Evolutionary conservation across 176 grass and related monocot genomes (phyloP), one percentile per base, ranked within the genome.

Genomic region (bread wheat (Triticum aestivum)): DNA sequence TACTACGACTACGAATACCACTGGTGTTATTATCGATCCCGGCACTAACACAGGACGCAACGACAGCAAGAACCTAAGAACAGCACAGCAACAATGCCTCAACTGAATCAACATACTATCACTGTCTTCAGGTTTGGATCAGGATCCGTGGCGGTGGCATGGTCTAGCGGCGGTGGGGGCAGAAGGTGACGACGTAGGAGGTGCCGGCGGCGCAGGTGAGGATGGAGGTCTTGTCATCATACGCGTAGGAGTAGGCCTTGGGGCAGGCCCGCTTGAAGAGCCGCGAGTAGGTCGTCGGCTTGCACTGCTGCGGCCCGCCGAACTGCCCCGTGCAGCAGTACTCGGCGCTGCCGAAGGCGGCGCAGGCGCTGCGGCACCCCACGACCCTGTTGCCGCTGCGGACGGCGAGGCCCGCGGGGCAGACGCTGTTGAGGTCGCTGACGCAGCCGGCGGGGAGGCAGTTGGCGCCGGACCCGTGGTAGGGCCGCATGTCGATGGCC

Each of bases 201-300:
- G 90, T 91, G 11, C 94, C 97, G 27, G 90, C 82, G 42, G 75
- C 61, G 90, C 97, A 99, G 79, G 97, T 99, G 41, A 97, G 89
- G 80, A 99, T 93, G 83, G 93, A 95, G 1, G 88, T 89, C 0
- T 90, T 90, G 20, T 99, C 97, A 42, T 99, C 97, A 29, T 99
- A 99, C 0, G 97, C 97, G 56, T 99, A 99, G 1, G 97, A 99
- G 88, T 99, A 99, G 0, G 97, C 97, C 87, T 87, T 92, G 17
- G 97, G 97, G 83, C 97, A 99, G 1, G 97, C 97, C 8, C 71
- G 35, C 85, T 99, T 99, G 97, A 99, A 99, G 5, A 99, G 85
- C 85, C 85, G 6, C 3, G 97, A 99, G 92, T 94, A 99, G 0
- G 85, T 74, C 47, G 94, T 99, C 8, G 94, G 97, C 92, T 99